Percentiles rank a stretch among this genome's conserved stretches.
Evolutionary conservation across 179 eudicot species (phyloP).

Genomic region (Silene vulgaris): DNA sequence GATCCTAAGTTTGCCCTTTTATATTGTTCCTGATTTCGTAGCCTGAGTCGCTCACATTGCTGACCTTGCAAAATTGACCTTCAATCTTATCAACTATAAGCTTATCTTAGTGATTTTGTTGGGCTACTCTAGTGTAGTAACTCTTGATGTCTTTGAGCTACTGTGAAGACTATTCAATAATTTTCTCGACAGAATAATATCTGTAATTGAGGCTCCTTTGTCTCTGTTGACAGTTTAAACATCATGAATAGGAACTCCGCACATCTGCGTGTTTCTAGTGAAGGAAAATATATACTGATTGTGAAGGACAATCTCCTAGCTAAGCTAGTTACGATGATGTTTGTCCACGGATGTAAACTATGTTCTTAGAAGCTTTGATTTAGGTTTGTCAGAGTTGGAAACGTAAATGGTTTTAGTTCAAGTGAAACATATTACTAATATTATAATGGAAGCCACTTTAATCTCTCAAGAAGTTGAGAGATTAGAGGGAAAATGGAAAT

Average conservation of each 20-base stretch:
- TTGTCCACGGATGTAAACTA: not conserved
- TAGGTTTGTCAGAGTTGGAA: conserved; percentile 3
- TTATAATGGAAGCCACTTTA: not conserved
- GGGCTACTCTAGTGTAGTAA: not conserved
- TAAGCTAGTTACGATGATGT: not conserved
- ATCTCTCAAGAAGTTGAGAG: not conserved
- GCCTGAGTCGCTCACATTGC: not conserved
- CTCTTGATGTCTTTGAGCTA: not conserved
- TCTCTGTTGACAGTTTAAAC: not conserved
- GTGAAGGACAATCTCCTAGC: not conserved
- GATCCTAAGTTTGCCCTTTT: not conserved
- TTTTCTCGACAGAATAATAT: not conserved
- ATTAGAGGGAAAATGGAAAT: not conserved
- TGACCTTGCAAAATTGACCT: not conserved
- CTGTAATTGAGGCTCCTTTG: not conserved
- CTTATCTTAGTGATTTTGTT: not conserved
- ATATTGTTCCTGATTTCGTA: not conserved
- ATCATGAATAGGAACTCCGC: not conserved
- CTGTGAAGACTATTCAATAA: not conserved
- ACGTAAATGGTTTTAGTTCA: not conserved
- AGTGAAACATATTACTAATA: not conserved
- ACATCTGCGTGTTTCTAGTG: not conserved
- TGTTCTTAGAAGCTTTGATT: not conserved
- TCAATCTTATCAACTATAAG: not conserved
- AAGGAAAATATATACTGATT: too few species aligned